Evolutionary conservation across 352 stramenopile genomes (phyloP).

Genomic region (Pythium chondricola): DNA sequence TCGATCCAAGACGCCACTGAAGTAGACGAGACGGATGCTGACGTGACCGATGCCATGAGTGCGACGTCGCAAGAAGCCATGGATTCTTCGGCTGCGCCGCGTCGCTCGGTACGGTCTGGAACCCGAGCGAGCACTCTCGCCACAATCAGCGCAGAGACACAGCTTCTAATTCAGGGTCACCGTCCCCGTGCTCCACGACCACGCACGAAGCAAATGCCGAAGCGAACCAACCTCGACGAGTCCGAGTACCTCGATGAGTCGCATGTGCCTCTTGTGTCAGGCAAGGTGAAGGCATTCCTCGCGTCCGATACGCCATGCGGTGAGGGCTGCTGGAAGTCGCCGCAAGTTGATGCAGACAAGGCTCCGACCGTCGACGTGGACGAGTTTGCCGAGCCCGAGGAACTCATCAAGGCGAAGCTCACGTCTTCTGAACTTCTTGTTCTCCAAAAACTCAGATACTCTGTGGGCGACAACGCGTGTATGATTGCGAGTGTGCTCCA

Average conservation of each 20-base stretch:
- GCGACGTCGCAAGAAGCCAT: not conserved
- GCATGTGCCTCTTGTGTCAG: slow-evolving; percentile 32
- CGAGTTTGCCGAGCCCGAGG: slow-evolving; percentile 18
- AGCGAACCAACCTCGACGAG: slow-evolving; percentile 23
- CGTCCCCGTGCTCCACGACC: slow-evolving; percentile 4
- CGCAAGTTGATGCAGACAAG: not conserved
- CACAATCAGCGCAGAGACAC: slow-evolving; percentile 39
- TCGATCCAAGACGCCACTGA: not conserved
- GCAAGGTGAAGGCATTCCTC: slow-evolving; percentile 38
- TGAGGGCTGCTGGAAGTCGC: slow-evolving; percentile 10
- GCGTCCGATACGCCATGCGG: slow-evolving; percentile 27
- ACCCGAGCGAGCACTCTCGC: slow-evolving; percentile 55
- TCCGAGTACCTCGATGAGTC: slow-evolving; percentile 69
- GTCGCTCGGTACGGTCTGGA: slow-evolving; percentile 46
- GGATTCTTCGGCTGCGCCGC: slow-evolving; percentile 12
- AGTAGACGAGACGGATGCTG: slow-evolving; percentile 12
- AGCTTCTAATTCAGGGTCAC: slow-evolving; percentile 16
- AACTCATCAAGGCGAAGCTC: slow-evolving; percentile 17
- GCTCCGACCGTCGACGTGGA: not conserved
- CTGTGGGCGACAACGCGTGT: slow-evolving; percentile 59
- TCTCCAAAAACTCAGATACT: slow-evolving; percentile 43
- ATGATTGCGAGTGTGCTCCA: slow-evolving; percentile 55
- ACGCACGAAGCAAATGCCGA: slow-evolving; percentile 1
- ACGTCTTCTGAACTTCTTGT: slow-evolving; percentile 43
- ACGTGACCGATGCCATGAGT: slow-evolving; percentile 7